Percentiles rank a stretch among this genome's conserved stretches.
These are phyloP conservation scores for Exutisphaerella laricina DNA, from an alignment of 2,329 filamentous ascomycete species.

Conservation along the genomic window DNA sequence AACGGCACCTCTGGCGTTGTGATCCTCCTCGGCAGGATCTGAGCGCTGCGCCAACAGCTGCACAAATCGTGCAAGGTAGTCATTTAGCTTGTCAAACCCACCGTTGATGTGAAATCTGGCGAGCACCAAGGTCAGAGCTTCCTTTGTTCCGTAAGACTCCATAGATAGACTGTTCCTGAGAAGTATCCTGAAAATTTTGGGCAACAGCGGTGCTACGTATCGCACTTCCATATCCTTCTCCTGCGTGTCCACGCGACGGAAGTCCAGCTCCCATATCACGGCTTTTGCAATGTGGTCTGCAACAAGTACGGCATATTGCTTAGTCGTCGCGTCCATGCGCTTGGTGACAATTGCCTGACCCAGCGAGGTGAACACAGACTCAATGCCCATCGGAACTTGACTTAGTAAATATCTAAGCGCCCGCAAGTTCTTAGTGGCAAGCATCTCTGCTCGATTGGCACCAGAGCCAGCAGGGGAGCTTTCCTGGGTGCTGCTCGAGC, in stretches of 20 bases:
- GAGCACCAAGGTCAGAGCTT: slow-evolving; percentile 63
- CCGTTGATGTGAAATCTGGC: slow-evolving; percentile 78
- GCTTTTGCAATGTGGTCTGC: slow-evolving; percentile 66
- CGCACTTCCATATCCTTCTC: slow-evolving; percentile 22
- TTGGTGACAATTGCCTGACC: slow-evolving; percentile 76
- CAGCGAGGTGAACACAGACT: slow-evolving; percentile 77
- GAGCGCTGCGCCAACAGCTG: slow-evolving; percentile 38
- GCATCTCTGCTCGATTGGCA: slow-evolving; percentile 13
- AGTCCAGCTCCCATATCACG: slow-evolving; percentile 25
- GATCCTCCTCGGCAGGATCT: slow-evolving; percentile 24
- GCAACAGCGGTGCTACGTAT: slow-evolving; percentile 23
- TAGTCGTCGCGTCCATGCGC: slow-evolving; percentile 59
- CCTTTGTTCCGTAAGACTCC: slow-evolving; percentile 26
- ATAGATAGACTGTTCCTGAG: slow-evolving; percentile 24
- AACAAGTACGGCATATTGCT: slow-evolving; percentile 56
- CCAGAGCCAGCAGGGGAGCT: slow-evolving; percentile 4
- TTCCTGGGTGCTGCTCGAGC: slow-evolving; percentile 4
- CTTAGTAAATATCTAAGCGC: slow-evolving; percentile 71
- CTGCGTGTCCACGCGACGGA: slow-evolving; percentile 18
- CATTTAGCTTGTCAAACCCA: slow-evolving; percentile 68
- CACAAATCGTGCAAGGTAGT: slow-evolving; percentile 31
- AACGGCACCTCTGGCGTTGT: slow-evolving; percentile 40
- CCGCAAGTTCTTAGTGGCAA: slow-evolving; percentile 67
- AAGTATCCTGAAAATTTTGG: slow-evolving; percentile 22
- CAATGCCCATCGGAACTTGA: slow-evolving; percentile 71